Base-by-base conservation (phyloP, 495 filamentous ascomycete genomes). In the Parathielavia hyrcaniae region DNA sequence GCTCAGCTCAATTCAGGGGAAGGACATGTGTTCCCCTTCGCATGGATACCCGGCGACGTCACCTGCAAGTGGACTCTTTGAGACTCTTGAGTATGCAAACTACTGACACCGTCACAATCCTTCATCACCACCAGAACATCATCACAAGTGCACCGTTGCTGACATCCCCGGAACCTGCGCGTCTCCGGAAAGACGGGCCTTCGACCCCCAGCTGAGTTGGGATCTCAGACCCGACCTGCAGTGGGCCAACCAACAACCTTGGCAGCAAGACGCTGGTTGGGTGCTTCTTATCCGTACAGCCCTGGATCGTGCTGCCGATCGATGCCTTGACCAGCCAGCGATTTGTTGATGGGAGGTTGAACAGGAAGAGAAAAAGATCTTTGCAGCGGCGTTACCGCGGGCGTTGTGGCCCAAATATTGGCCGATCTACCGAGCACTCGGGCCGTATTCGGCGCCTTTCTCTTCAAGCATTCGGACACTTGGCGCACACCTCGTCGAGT, bases 381-480 rank as follows among this genome's bases (percentile, higher is more conserved):
- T 16, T 45, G 23, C n/a, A 10, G 26, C 58, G 52, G 58, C 52
- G 34, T 50, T 60, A 60, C 46, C 45, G 30, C 52, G 58, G 52
- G 38, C 45, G 38, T 9, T 35, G 47, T 30, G 17, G 51, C 6
- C 50, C 45, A 36, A 26, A 55, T 14, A 49, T 50, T 43, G 23
- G 50, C 57, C 43, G 57, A 48, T 40, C 41, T 14, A n/a, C 39
- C 26, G n/a, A 41, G 19, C 16, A 30, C 35, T 60, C 58, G 58
- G 58, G 32, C 39, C 26, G 43, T 36, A 43, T 51, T 60, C 58
- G 58, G 58, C 58, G 51, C 46, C 51, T 49, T 60, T 55, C 36
- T 20, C 30, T 50, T 17, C 34, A 11, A 50, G 30, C 10, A 19
- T n/a, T 35, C 38, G 40, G n/a, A 23, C 32, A 43, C 38, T 39